Percentiles rank a stretch among this genome's conserved stretches.
Evolutionary conservation across 805 yeast genomes (phyloP).

Genomic region (Candida xyloterini): DNA sequence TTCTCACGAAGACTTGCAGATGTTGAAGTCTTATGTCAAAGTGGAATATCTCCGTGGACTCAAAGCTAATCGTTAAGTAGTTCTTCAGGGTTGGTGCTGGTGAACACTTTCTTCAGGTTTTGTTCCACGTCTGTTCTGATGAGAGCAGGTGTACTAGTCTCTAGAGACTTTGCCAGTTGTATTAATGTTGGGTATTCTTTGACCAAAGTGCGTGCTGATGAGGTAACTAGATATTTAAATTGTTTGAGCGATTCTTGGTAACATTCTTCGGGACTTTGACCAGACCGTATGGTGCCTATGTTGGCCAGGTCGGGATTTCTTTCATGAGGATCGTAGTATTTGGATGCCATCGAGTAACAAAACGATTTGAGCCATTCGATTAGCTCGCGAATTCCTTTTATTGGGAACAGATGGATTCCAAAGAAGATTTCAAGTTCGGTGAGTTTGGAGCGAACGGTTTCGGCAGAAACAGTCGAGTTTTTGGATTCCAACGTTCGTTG

Average conservation of each 20-base stretch:
- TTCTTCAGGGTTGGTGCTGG: slow-evolving; percentile 49
- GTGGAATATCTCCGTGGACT: slow-evolving; percentile 33
- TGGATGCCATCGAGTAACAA: slow-evolving; percentile 51
- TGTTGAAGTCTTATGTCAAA: slow-evolving; percentile 42
- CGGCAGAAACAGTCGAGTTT: slow-evolving; percentile 10
- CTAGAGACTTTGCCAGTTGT: slow-evolving; percentile 9
- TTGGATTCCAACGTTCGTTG: slow-evolving; percentile 11
- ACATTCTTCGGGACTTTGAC: slow-evolving; percentile 44
- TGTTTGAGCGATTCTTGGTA: slow-evolving; percentile 51
- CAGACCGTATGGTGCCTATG: slow-evolving; percentile 54
- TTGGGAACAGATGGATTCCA: slow-evolving; percentile 50
- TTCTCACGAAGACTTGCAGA: slow-evolving; percentile 51
- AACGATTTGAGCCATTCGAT: slow-evolving; percentile 53
- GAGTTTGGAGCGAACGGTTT: slow-evolving; percentile 28
- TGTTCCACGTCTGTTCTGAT: slow-evolving; percentile 48
- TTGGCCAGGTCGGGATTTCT: slow-evolving; percentile 54
- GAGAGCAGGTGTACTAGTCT: slow-evolving; percentile 3
- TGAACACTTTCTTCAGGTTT: slow-evolving; percentile 46
- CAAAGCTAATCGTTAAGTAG: slow-evolving; percentile 22
- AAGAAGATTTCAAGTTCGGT: slow-evolving; percentile 44
- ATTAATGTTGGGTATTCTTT: slow-evolving; percentile 40
- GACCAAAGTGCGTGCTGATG: slow-evolving; percentile 45
- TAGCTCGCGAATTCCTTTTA: slow-evolving; percentile 45
- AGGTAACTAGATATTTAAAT: slow-evolving; percentile 54
- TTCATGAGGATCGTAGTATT: slow-evolving; percentile 53